Percentiles rank a stretch among this genome's conserved stretches.
Conservation (phyloP, 306 rosid genomes). For the Acacia acuminata region DNA sequence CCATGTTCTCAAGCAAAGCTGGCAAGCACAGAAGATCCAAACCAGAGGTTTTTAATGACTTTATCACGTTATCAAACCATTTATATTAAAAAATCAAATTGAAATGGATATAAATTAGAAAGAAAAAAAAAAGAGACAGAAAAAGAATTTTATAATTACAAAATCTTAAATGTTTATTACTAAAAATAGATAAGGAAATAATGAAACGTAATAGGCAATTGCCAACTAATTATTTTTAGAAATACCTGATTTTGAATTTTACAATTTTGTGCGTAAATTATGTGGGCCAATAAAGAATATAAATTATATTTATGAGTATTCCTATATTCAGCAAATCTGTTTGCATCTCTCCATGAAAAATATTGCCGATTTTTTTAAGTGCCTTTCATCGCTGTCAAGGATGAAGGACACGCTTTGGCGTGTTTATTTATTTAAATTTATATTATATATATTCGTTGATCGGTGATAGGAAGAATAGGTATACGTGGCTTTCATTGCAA, state of each 20-base stretch:
- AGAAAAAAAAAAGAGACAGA: too few relatives aligned
- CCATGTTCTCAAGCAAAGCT: constrained; percentile 73
- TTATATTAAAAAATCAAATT: too few relatives aligned
- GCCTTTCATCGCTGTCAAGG: background rate
- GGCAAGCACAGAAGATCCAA: constrained; percentile 89
- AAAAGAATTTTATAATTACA: too few relatives aligned
- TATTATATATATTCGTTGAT: too few relatives aligned
- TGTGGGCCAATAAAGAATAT: background rate
- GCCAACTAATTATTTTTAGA: too few relatives aligned
- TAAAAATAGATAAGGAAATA: too few relatives aligned
- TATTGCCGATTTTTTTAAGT: background rate
- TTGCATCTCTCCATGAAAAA: background rate
- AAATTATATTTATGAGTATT: background rate
- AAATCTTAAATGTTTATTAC: too few relatives aligned
- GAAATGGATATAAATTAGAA: too few relatives aligned
- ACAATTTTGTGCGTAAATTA: too few relatives aligned
- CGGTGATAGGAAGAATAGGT: background rate
- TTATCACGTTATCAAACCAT: constrained; percentile 4
- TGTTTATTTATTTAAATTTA: background rate
- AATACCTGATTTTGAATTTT: too few relatives aligned
- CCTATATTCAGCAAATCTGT: background rate
- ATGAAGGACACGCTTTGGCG: background rate
- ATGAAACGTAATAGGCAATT: too few relatives aligned
- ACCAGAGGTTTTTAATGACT: constrained; percentile 39
- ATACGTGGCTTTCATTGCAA: constrained; percentile 16